Evolutionary conservation across 352 stramenopile species (phyloP), one percentile per base, ranked within the genome.

Genomic region (Thalassiosira allenii): DNA sequence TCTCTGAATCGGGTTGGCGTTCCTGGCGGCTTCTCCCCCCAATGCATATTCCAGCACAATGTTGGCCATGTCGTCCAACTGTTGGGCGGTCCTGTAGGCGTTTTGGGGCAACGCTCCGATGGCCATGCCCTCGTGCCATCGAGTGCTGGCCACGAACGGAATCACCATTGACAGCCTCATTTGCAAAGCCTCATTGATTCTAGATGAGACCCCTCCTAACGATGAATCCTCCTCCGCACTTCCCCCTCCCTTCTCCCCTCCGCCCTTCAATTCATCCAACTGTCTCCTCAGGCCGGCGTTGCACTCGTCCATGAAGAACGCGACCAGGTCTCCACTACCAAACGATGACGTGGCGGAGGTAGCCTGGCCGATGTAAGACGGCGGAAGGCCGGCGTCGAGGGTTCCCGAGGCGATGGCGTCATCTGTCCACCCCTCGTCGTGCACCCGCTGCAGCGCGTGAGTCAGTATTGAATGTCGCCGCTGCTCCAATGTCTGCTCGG

Each of bases 121-220:
- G 2, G 90, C 90, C 86, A 94, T 92, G 3, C 72, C 88, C 53
- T 91, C 71, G 59, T 93, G 88, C 90, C 90, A 94, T 78, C 76
- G 56, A 34, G 68, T 53, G 32, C 59, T 83, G 47, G 81, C 20
- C 4, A 92, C 64, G 51, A 86, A 90, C 1, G 85, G 83, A 41
- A 87, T 20, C 0, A 91, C 82, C 65, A 89, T 84, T 27, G 83
- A 59, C 1, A 94, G 70, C 53, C 89, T 69, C 32, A 65, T 71
- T 66, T 88, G 59, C 40, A 94, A 78, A 25, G 76, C 82, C 22
- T 57, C 25, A 44, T 75, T 30, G 27, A 91, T 74, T 14, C 75
- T 70, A n/a, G 34, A 73, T 3, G 0, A 64, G 22, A 68, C 52
- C 33, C 20, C n/a, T 27, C 49, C 57, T n/a, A 37, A 32, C 9